Conservation (phyloP, 257 asterid species). For the Nicotiana otophora region DNA sequence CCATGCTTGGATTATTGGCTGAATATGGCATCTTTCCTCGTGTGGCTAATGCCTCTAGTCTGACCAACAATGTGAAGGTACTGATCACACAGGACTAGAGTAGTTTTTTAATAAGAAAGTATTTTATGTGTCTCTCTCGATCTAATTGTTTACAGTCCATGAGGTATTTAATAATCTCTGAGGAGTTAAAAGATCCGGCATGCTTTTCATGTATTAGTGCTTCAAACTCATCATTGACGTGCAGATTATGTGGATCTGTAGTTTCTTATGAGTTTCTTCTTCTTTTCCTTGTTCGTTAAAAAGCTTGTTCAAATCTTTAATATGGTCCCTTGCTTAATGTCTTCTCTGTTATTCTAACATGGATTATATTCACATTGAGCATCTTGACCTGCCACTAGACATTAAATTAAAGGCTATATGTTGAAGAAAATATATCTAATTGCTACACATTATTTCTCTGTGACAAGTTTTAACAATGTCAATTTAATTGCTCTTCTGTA, state of each 20-base stretch:
- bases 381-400: neutral
- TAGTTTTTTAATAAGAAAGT: neutral
- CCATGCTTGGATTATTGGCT: conserved; percentile 66
- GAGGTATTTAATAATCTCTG: neutral
- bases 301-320: neutral
- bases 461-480: neutral
- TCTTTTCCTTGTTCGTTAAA: neutral
- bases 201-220: neutral
- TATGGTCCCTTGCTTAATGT: neutral
- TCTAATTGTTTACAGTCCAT: neutral
- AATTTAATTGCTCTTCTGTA: neutral
- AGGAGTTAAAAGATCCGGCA: neutral
- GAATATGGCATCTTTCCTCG: conserved; percentile 87
- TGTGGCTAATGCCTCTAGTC: conserved; percentile 73
- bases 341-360: neutral
- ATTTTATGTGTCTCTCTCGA: neutral
- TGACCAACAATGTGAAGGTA: conserved; percentile 77
- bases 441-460: neutral
- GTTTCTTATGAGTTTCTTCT: neutral
- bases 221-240: neutral
- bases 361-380: conserved; percentile 5
- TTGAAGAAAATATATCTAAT: neutral
- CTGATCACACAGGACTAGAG: conserved; percentile 5
- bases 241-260: neutral
- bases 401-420: neutral